Evolutionary conservation across 1,284 basidiomycete genomes (phyloP).

Genomic region (Leccinum subrobustum): DNA sequence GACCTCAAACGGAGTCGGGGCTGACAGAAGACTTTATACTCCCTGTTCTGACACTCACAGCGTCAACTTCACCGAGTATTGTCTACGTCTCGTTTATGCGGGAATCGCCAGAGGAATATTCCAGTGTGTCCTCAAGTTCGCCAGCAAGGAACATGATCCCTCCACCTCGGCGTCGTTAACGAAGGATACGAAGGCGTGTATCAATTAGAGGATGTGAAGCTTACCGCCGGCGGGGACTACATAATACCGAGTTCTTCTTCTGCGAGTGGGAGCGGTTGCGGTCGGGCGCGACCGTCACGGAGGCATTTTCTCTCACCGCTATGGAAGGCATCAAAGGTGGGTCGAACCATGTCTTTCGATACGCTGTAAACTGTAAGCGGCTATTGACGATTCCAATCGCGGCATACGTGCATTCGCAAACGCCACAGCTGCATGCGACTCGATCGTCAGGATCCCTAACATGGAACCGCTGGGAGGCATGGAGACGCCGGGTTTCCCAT

Average conservation of each 20-base stretch:
- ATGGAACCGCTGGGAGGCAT: no score
- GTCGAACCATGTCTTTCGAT: no score
- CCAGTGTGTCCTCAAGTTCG: conserved; percentile 89
- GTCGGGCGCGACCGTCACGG: conserved; percentile 73
- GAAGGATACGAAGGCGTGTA: conserved; percentile 99
- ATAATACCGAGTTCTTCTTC: conserved; percentile 77
- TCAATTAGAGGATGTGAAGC: conserved; percentile 92
- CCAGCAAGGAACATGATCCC: conserved; percentile 98
- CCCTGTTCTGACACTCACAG: conserved; percentile 69
- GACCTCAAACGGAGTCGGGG: conserved; percentile 70
- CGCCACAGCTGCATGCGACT: no score
- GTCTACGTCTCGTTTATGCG: conserved; percentile 96
- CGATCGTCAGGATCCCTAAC: no score
- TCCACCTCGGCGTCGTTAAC: conserved; percentile 58
- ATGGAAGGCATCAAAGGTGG: conserved; percentile 53
- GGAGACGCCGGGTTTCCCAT: no score
- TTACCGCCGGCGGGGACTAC: conserved; percentile 90
- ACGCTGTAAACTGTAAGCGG: background rate
- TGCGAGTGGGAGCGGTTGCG: conserved; percentile 94
- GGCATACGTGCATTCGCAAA: background rate
- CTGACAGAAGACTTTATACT: conserved; percentile 96
- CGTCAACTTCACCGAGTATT: conserved; percentile 72
- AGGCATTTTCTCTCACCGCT: conserved; percentile 92
- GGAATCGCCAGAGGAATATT: conserved; percentile 80
- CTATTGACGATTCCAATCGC: conserved; percentile 17